Evolutionary conservation across 768 basidiomycete genomes (phyloP), one percentile per base, ranked within the genome.

Genomic region (Rhodocollybia butyracea): DNA sequence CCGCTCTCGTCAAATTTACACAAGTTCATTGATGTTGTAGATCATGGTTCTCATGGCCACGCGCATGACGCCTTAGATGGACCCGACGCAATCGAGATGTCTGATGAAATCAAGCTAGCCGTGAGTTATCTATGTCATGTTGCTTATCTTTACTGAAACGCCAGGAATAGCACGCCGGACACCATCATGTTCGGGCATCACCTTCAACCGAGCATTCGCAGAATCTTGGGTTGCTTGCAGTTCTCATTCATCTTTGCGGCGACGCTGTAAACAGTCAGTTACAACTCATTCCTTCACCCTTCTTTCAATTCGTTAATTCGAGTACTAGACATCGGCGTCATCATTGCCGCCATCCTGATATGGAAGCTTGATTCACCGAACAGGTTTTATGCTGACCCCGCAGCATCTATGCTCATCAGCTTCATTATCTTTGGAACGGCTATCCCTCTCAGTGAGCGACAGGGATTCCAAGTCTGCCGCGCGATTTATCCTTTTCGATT

Each of bases 311-410:
- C 30, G 27, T 27, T 31, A 19, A 42, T 4, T 8, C 41, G 15
- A 19, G 7, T 42, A 13, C 50, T n/a, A 83, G 81, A 82, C 62
- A 67, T 82, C 59, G 81, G 79, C 17, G 81, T 83, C 51, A 81
- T 83, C 31, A 64, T 82, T 27, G 73, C 78, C 13, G 79, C 78
- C 19, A 54, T 76, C 48, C 69, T 83, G 29, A 75, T 81, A 42
- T 79, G 79, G 76, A 76, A 79, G 59, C 52, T 74, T 5, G 59
- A 67, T 24, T 75, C 79, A 22, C 73, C 75, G 12, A 62, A 66
- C 41, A 71, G 80, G 46, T 79, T 79, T 58, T 83, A 83, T 63
- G 79, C 78, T 38, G 81, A 83, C 62, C 80, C 80, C 22, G 75
- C 79, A 2, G 76, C 74, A 19, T 81, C 80, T 32, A 64, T 81